Conservation (phyloP, 257 asterid genomes). For the Vinca minor region DNA sequence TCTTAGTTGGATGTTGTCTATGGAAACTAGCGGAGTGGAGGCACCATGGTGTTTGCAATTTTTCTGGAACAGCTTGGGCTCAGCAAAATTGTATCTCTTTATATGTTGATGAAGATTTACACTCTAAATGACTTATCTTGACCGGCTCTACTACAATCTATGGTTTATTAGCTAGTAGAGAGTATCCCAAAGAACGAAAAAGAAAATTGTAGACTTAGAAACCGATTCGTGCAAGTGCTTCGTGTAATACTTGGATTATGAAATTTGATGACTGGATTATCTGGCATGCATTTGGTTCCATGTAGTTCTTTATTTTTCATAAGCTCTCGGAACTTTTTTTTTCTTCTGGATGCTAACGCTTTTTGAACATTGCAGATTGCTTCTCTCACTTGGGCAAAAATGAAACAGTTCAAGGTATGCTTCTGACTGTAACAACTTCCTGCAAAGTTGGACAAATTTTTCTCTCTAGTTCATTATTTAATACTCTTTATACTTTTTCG, state of each 20-base stretch:
- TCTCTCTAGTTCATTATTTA: background rate
- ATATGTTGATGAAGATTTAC: background rate
- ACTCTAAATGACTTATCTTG: background rate
- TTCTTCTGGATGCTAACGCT: conserved; percentile 12
- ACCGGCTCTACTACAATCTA: background rate
- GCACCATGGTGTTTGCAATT: background rate
- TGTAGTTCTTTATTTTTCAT: background rate
- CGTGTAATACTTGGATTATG: background rate
- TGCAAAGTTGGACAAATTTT: conserved; percentile 3
- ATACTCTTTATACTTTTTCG: background rate
- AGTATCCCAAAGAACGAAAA: background rate
- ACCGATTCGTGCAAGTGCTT: background rate
- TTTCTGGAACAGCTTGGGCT: background rate
- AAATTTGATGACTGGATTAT: background rate
- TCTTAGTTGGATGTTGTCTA: background rate
- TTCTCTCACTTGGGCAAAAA: conserved; percentile 53
- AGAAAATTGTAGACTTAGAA: background rate
- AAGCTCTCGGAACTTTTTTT: background rate
- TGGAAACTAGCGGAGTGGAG: background rate
- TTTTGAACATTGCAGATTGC: conserved; percentile 53
- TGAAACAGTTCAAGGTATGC: conserved; percentile 37
- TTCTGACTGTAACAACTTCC: conserved; percentile 12
- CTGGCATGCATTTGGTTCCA: background rate
- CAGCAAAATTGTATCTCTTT: background rate
- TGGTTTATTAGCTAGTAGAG: background rate